These are phyloP conservation scores for Xylaria sp. DNA, from an alignment of 2,329 filamentous ascomycete species.

Conservation along the genomic window DNA sequence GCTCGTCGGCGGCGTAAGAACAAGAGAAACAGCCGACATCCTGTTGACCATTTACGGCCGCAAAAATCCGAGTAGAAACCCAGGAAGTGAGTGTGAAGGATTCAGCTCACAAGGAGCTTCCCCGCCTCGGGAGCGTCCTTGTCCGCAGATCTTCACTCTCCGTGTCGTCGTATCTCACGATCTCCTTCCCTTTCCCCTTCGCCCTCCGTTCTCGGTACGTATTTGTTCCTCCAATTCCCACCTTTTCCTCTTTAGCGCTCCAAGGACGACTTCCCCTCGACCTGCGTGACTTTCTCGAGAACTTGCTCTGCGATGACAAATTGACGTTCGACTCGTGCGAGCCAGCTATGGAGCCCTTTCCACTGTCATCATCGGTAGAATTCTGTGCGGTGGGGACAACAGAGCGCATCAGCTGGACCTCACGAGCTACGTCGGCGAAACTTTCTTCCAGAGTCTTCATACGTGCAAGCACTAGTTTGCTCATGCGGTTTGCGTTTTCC, in stretches of 20 bases:
- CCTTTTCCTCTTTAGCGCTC: conserved; percentile 57
- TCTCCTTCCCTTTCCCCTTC: conserved; percentile 63
- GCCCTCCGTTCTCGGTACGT: conserved; percentile 45
- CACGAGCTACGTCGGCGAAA: conserved; percentile 85
- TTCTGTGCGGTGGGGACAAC: conserved; percentile 62
- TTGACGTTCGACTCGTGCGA: conserved; percentile 15
- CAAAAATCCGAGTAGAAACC: neutral
- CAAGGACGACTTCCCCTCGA: conserved; percentile 51
- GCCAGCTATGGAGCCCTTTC: conserved; percentile 17
- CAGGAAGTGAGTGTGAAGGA: neutral
- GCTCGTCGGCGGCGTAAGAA: neutral
- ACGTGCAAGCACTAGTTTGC: conserved; percentile 82
- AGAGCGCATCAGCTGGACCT: conserved; percentile 74
- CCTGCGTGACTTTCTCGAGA: conserved; percentile 11
- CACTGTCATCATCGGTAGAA: conserved; percentile 60
- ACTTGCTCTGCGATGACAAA: conserved; percentile 15
- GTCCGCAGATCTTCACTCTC: conserved; percentile 49
- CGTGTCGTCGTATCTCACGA: conserved; percentile 52
- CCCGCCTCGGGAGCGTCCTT: conserved; percentile 49
- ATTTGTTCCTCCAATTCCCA: conserved; percentile 38
- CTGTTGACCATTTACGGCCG: neutral
- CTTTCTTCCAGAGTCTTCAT: conserved; percentile 96
- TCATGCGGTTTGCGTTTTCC: conserved; percentile 74
- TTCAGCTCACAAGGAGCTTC: conserved; percentile 56
- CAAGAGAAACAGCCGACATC: neutral